Evolutionary conservation across 805 yeast species (phyloP).

Genomic region (Yamadazyma endophytica): DNA sequence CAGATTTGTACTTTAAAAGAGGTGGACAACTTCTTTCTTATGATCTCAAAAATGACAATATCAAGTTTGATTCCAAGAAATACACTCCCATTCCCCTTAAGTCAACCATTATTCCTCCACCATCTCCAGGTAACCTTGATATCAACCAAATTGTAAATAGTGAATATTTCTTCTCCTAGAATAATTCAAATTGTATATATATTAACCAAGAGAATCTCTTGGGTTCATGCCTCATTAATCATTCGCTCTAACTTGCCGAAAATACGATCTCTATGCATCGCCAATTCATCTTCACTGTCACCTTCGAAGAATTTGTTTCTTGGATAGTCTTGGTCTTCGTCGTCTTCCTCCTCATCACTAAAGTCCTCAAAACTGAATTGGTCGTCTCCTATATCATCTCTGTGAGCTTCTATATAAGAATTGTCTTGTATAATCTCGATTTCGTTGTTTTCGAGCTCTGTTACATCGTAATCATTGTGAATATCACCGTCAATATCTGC

Average conservation of each 20-base stretch:
- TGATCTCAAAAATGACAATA: conserved; percentile 1
- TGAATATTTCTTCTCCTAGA: conserved; percentile 32
- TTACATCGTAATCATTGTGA: conserved; percentile 11
- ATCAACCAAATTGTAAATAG: conserved; percentile 27
- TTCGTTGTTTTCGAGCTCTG: conserved; percentile 5
- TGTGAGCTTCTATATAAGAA: conserved; percentile 6
- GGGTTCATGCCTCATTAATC: conserved; percentile 37
- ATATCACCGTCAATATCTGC: conserved; percentile 27
- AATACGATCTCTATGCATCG: conserved; percentile 59
- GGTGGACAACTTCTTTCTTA: conserved; percentile 1
- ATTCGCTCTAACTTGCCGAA: conserved; percentile 53
- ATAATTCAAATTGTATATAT: conserved; percentile 1
- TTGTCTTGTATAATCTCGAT: conserved; percentile 10
- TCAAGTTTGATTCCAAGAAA: conserved; percentile 2
- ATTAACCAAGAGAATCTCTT: not conserved
- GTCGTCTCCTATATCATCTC: conserved; percentile 22
- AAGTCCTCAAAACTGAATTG: conserved; percentile 28
- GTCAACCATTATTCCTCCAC: conserved; percentile 23
- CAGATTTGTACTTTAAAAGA: conserved; percentile 16
- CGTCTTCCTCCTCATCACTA: conserved; percentile 61
- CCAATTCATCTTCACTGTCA: conserved; percentile 58
- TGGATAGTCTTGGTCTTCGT: conserved; percentile 18
- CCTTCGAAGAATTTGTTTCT: conserved; percentile 53
- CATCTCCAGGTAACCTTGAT: conserved; percentile 30
- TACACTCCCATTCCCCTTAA: conserved; percentile 27